Conservation (phyloP, 306 rosid genomes). For the peach (Prunus persica) region Prunus_persica_NCBIv2 NC_034016.1:1100001-1100500, state of each 20-base stretch:
- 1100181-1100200: slow-evolving; percentile 95
- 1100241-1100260: slow-evolving; percentile 97
- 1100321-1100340: neutral
- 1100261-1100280: slow-evolving; percentile 74
- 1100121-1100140: neutral
- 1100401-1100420: neutral
- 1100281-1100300: slow-evolving; percentile 70
- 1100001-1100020: slow-evolving; percentile 83
- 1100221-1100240: slow-evolving; percentile 83
- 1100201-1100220: slow-evolving; percentile 86
- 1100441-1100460: neutral
- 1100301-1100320: slow-evolving; percentile 44
- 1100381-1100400: neutral
- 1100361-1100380: neutral
- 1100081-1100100: neutral
- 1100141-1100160: slow-evolving; percentile 85
- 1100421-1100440: neutral
- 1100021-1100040: slow-evolving; percentile 69
- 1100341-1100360: no score
- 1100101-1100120: neutral
- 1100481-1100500: neutral
- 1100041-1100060: slow-evolving; percentile 26
- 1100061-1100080: neutral
- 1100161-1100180: slow-evolving; percentile 87
- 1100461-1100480: neutral